Conservation (phyloP, 2,329 filamentous ascomycete species). For the Aspergillus phoenicis region DNA sequence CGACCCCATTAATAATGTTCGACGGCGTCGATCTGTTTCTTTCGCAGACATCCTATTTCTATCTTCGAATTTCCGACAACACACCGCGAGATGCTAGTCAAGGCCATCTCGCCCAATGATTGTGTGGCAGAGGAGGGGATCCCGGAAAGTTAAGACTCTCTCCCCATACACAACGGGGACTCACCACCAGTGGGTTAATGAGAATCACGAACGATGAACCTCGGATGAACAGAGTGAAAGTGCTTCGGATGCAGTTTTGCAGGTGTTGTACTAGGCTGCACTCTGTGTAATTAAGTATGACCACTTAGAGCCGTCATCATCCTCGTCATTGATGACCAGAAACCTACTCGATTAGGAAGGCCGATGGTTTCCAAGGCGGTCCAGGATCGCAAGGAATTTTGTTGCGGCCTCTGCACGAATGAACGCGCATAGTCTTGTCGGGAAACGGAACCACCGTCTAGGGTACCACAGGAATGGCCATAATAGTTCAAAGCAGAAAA, state of each 20-base stretch:
- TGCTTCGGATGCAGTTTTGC: background rate
- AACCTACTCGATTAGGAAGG: background rate
- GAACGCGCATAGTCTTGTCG: background rate
- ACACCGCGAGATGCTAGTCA: constrained; percentile 7
- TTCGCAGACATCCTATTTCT: background rate
- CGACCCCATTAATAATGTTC: background rate
- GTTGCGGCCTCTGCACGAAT: constrained; percentile 2
- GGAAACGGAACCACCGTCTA: background rate
- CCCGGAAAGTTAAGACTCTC: background rate
- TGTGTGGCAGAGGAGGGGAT: background rate
- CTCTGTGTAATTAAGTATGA: constrained; percentile 3
- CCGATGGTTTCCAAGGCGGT: constrained; percentile 2
- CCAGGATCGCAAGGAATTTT: constrained; percentile 1
- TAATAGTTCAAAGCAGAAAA: background rate
- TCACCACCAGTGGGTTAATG: background rate
- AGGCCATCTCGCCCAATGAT: constrained; percentile 1
- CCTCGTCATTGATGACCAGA: constrained; percentile 6
- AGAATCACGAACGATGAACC: background rate
- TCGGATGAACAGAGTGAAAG: background rate
- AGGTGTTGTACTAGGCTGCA: constrained; percentile 1
- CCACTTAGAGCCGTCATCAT: background rate
- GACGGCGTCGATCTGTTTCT: constrained; percentile 10
- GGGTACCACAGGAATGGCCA: background rate
- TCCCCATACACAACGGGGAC: background rate
- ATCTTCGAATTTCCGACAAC: background rate